Percentiles rank a stretch among this genome's conserved stretches.
phyloP scores from a whole-genome alignment of 106 monocot genomes.

The Xerophyta viscosa region DNA sequence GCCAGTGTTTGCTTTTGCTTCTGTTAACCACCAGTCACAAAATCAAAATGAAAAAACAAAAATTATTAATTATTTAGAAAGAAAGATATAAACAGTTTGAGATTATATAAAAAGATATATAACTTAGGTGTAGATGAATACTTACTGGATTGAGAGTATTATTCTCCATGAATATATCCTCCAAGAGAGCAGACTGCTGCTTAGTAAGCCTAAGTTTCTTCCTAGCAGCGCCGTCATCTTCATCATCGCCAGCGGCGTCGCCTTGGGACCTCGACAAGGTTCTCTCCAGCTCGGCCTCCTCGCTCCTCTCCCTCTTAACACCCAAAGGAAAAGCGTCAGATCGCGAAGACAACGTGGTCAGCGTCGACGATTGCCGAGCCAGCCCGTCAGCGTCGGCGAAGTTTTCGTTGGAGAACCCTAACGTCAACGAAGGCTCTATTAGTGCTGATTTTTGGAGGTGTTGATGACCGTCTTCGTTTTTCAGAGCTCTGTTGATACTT shows the following conservation, averaged over 20 bases:
- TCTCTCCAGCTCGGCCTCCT: not conserved
- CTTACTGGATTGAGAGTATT: slow-evolving; percentile 30
- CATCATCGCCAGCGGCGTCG: slow-evolving; percentile 1
- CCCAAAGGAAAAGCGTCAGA: no score
- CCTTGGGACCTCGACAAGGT: not conserved
- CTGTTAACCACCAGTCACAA: slow-evolving; percentile 3
- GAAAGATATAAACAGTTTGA: not conserved
- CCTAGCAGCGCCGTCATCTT: slow-evolving; percentile 18
- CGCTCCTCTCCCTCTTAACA: no score
- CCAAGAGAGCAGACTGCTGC: slow-evolving; percentile 26
- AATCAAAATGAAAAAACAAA: not conserved
- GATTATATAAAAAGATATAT: not conserved
- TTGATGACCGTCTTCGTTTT: not conserved
- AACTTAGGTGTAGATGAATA: not conserved
- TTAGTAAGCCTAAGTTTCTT: slow-evolving; percentile 43
- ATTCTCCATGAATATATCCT: slow-evolving; percentile 28
- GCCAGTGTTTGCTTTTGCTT: slow-evolving; percentile 38
- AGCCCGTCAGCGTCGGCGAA: not conserved
- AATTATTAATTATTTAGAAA: not conserved
- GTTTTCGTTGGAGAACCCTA: not conserved
- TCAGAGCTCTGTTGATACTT: not conserved
- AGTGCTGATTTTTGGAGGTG: not conserved
- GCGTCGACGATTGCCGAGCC: not conserved
- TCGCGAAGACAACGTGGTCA: slow-evolving; percentile 2
- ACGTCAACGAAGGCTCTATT: slow-evolving; percentile 2